These are phyloP conservation scores for Plasmodium vinckei DNA, from an alignment of 169 alveolate species.

Conservation along the genomic window DNA sequence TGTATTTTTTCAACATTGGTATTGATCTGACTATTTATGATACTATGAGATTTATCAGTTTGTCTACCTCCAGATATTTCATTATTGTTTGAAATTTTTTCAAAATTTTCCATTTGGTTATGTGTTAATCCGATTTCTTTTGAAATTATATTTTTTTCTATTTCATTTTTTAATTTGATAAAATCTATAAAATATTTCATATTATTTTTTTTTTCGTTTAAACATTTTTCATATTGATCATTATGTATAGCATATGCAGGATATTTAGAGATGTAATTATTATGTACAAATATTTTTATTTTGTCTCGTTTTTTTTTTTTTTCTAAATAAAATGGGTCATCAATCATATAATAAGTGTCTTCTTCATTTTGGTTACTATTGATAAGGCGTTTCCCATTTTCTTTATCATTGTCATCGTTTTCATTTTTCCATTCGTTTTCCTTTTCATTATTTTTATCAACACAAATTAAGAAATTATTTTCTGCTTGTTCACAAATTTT, in stretches of 20 bases:
- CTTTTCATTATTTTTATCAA: not conserved
- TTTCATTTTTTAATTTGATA: not conserved
- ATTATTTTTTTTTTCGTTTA: not conserved
- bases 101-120: not conserved
- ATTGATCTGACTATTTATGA: no score
- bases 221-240: conserved; percentile 1
- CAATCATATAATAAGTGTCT: conserved; percentile 30
- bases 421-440: not conserved
- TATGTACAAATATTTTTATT: conserved; percentile 39
- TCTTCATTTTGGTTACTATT: not conserved
- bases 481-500: conserved; percentile 18
- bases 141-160: not conserved
- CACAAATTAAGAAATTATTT: not conserved
- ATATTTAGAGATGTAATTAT: conserved; percentile 45
- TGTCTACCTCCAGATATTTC: no score
- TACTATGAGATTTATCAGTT: no score
- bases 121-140: not conserved
- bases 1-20: no score
- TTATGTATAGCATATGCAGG: conserved; percentile 19
- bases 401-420: not conserved
- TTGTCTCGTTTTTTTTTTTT: conserved; percentile 59
- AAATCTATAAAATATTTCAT: conserved; percentile 21
- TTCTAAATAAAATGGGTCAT: conserved; percentile 35
- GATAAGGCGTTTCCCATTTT: not conserved
- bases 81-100: no score